Base-by-base conservation (phyloP, 2,329 filamentous ascomycete species). In the Passalora sequoiae region DNA sequence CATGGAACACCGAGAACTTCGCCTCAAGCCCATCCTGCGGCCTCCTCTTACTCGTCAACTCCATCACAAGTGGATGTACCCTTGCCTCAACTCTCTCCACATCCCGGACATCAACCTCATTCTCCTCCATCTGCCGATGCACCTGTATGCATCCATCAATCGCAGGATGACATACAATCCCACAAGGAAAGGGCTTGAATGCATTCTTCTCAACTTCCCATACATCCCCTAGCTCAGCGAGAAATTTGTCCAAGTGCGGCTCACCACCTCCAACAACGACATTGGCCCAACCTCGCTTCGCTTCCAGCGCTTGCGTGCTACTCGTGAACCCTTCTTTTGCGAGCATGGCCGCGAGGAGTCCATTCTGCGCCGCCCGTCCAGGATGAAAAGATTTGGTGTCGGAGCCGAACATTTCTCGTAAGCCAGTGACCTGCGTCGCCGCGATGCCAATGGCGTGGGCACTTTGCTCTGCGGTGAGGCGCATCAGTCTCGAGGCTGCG, bases 111-210 rank as follows among this genome's bases (percentile, higher is more conserved):
- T 55, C 38, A 3, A 66, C 51, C 0, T 60, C 63, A 28, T 63
- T 50, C 8, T 51, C 38, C 9, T 56, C 36, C 29, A 69, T 56
- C 38, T 74, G 59, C 1, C 61, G 53, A 51, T 71, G 67, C 10
- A 77, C 51, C 50, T 73, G 70, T 10, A 71, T 69, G 47, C 69
- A 72, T 2, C 61, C 73, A 55, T 78, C 74, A 43, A 78, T 78
- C 3, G 70, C 65, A 1, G 75, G 74, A 56, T 78, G 75, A 49
- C 76, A 73, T 0, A 78, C 73, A 46, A 78, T 77, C 1, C 74
- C 75, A 55, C 75, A 78, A 0, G 75, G 74, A 47, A 73, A 78
- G 0, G 74, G 75, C 55, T 78, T 78, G 61, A 77, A 78, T 1
- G 71, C 69, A 48, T 78, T 78, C 49, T 68, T 67, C 52, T 69